phyloP scores from a whole-genome alignment of 192 early-diverging fungal genomes.

The Endogone sp. region DNA sequence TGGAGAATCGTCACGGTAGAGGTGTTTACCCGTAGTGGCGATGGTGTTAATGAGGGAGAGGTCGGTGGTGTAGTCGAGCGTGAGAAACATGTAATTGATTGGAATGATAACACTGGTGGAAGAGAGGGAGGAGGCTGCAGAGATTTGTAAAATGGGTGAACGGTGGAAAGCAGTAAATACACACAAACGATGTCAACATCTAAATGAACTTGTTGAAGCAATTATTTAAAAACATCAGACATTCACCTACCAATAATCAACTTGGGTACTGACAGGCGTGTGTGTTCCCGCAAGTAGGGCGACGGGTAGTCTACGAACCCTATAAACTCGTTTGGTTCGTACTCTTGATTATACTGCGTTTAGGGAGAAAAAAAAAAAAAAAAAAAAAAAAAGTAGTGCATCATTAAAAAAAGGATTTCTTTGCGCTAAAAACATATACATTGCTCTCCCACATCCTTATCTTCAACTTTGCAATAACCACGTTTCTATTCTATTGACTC shows the following conservation, averaged over 20 bases:
- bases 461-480: neutral
- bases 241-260: constrained; percentile 9
- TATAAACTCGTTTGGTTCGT: neutral
- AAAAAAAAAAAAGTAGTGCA: no score
- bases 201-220: no score
- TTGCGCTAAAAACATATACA: no score
- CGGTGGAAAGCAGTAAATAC: neutral
- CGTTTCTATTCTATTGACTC: neutral
- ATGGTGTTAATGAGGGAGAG: constrained; percentile 1
- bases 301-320: neutral
- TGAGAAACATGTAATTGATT: constrained; percentile 12
- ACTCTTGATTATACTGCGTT: neutral
- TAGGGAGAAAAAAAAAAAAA: neutral
- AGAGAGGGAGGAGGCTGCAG: constrained; percentile 5
- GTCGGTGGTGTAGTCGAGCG: constrained; percentile 15
- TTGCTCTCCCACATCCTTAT: no score
- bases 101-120: constrained; percentile 9
- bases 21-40: neutral
- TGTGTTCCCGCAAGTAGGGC: neutral
- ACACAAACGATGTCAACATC: no score
- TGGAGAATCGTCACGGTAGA: neutral
- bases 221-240: no score
- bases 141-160: neutral
- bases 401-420: no score
- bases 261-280: neutral